Percentiles rank a stretch among this genome's conserved stretches.
phyloP scores from a whole-genome alignment of 495 filamentous ascomycete species.

The Apiosordaria backusii region DNA sequence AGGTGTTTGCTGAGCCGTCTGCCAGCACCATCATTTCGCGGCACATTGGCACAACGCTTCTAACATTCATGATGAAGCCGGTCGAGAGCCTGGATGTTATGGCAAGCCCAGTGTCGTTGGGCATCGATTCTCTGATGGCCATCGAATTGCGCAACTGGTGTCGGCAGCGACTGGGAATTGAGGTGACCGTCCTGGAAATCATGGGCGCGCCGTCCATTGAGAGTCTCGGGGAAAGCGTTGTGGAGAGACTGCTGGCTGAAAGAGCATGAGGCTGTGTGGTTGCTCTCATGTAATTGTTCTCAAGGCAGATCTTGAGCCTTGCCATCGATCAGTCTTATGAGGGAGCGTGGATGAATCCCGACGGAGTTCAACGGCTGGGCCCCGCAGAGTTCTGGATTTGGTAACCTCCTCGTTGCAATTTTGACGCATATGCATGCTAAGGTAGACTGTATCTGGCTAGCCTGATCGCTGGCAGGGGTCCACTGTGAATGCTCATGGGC shows the following conservation, averaged over 20 bases:
- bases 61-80: background rate
- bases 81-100: background rate
- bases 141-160: slow-evolving; percentile 15
- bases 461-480: no score
- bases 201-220: slow-evolving; percentile 6
- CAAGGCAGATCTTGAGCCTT: no score
- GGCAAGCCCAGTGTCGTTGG: background rate
- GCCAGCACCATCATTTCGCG: background rate
- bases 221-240: slow-evolving; percentile 3
- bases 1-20: background rate
- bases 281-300: no score
- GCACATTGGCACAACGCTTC: background rate
- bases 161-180: background rate
- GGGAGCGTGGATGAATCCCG: no score
- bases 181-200: slow-evolving; percentile 11
- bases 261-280: no score
- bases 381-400: no score
- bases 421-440: no score
- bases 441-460: no score
- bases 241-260: background rate
- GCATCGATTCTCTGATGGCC: slow-evolving; percentile 15
- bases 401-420: no score
- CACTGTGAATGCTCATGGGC: no score
- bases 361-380: no score
- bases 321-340: no score